Evolutionary conservation across 352 stramenopile species (phyloP), one percentile per base, ranked within the genome.

Genomic region (Poterioochromonas sp.): DNA sequence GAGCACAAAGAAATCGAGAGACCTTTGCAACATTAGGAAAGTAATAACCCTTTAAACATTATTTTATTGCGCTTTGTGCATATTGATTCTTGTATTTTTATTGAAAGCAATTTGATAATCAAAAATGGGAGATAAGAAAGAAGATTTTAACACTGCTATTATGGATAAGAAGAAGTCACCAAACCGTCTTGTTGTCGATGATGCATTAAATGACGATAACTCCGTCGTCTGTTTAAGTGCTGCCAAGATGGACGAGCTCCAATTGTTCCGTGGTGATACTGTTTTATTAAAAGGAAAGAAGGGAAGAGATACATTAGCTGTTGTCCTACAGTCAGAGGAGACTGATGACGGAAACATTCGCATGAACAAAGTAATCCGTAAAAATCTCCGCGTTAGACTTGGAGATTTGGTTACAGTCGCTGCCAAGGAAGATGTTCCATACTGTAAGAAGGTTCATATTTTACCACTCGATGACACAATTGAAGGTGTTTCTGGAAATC

Each of bases 211-310:
- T 83, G 96, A 99, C 82, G 96, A 99, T 87, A 99, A 99, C 88
- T 97, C 91, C 76, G 94, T 83, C 15, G 65, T 83, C n/a, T 51
- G 78, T 39, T 35, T 76, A 20, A 79, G 64, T 71, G 34, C n/a
- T 32, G 26, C 86, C 26, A 92, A 98, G 87, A 98, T 99, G 94
- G 95, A 98, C 82, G 94, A 98, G 84, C 87, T 99, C 58, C 90
- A 98, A 86, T 87, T 99, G 34, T 99, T 99, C 86, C 91, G 95
- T 37, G 96, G 95, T 63, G 96, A 99, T 85, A 98, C 95, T 40
- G 95, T 99, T 65, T 86, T 98, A 5, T 96, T 99, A 85, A 99
- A 99, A 85, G 96, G 96, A 77, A 99, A 99, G 88, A 97, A 98
- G 83, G 95, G 94, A 58, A 88, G 90, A 54, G 94, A 98, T 82